phyloP scores from a whole-genome alignment of 768 basidiomycete genomes.

The Hortiboletus flavorubellus region DNA sequence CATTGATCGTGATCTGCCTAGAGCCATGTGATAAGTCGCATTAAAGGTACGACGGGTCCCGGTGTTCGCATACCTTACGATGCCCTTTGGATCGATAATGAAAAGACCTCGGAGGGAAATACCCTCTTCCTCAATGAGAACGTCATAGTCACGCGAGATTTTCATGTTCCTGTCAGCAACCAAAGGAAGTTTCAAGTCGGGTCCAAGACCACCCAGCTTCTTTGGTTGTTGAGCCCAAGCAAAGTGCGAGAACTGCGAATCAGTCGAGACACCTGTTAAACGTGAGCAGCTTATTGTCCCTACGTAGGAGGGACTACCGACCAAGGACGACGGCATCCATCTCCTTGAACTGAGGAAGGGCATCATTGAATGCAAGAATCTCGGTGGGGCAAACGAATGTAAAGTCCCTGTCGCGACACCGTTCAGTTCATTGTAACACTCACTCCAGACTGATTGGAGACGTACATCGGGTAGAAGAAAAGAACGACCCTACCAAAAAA shows the following conservation, averaged over 20 bases:
- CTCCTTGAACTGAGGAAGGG: conserved; percentile 68
- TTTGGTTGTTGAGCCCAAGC: conserved; percentile 83
- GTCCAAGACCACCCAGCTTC: conserved; percentile 86
- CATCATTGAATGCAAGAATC: conserved; percentile 92
- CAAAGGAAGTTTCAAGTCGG: conserved; percentile 80
- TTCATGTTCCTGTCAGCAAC: conserved; percentile 76
- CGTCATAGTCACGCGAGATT: conserved; percentile 83
- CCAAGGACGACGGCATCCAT: conserved; percentile 77
- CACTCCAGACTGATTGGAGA: conserved; percentile 1
- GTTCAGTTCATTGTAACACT: neutral
- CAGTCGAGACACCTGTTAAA: conserved; percentile 70
- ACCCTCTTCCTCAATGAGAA: conserved; percentile 84
- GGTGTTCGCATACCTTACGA: conserved; percentile 47
- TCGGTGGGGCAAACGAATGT: conserved; percentile 95
- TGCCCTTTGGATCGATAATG: conserved; percentile 83
- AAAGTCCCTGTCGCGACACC: conserved; percentile 56
- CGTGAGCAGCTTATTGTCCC: neutral
- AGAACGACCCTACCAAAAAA: conserved; percentile 84
- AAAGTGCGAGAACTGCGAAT: conserved; percentile 85
- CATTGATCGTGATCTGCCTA: conserved; percentile 86
- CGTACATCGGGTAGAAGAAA: conserved; percentile 91
- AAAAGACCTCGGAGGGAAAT: conserved; percentile 85
- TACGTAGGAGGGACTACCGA: conserved; percentile 27
- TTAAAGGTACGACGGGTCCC: neutral
- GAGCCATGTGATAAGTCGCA: neutral